Conservation (phyloP, 352 stramenopile species). For the Blastocystis sp. region DNA sequence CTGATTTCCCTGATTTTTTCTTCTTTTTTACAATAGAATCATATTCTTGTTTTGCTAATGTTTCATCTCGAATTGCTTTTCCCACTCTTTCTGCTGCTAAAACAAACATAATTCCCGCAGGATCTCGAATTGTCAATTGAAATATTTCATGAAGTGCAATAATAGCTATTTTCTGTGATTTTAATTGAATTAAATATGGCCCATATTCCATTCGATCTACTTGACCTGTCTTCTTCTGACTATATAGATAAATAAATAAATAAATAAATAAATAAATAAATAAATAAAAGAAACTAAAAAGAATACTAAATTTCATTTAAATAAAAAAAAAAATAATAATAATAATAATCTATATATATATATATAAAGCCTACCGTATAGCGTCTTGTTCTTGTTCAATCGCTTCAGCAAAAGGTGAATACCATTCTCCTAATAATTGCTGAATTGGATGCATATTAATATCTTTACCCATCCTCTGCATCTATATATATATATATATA, state of each 20-base stretch:
- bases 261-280: no score
- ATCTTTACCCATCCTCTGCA: slow-evolving; percentile 33
- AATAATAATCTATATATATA: no score
- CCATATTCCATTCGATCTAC: slow-evolving; percentile 45
- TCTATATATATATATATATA: no score
- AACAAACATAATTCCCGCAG: slow-evolving; percentile 44
- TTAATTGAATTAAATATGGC: slow-evolving; percentile 51
- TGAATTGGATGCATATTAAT: slow-evolving; percentile 19
- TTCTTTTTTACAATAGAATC: slow-evolving; percentile 37
- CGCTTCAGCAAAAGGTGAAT: slow-evolving; percentile 35
- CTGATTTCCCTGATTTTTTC: slow-evolving; percentile 39
- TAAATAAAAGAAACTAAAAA: slow-evolving; percentile 26
- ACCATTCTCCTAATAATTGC: slow-evolving; percentile 37
- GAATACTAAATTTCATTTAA: slow-evolving; percentile 9
- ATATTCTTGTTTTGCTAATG: slow-evolving; percentile 49
- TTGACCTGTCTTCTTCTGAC: background rate
- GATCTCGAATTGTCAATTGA: slow-evolving; percentile 39
- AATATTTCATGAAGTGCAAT: slow-evolving; percentile 51
- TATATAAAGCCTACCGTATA: slow-evolving; percentile 23
- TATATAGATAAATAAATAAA: no score
- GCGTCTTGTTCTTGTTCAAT: slow-evolving; percentile 39
- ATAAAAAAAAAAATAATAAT: background rate
- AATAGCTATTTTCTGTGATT: slow-evolving; percentile 55
- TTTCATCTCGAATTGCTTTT: slow-evolving; percentile 49
- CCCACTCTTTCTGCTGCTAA: slow-evolving; percentile 46